Percentiles rank a stretch among this genome's conserved stretches.
Evolutionary conservation across 305 asterid genomes (phyloP).

Genomic region (Ilex paraguariensis): DNA sequence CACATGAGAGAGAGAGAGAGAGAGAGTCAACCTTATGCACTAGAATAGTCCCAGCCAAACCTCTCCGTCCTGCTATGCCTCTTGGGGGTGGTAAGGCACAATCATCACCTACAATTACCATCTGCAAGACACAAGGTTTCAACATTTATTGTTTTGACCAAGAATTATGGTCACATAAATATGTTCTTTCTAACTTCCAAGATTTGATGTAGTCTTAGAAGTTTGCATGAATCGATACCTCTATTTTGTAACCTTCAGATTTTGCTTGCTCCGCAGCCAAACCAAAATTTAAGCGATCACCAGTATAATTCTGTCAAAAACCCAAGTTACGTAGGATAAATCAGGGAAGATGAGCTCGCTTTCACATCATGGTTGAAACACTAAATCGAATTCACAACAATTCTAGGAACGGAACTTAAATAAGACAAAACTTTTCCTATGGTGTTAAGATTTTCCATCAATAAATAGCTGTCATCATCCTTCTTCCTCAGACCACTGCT

Average conservation of each 20-base stretch:
- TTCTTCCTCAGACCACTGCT: too few species aligned
- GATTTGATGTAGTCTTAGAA: not conserved
- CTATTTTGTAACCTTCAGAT: conserved; percentile 94
- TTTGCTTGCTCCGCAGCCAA: conserved; percentile 98
- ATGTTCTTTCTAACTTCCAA: not conserved
- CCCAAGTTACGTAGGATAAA: conserved; percentile 1
- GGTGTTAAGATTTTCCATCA: too few species aligned
- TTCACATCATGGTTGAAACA: not conserved
- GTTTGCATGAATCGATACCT: conserved; percentile 42
- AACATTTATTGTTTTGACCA: not conserved
- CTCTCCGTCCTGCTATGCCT: conserved; percentile 99
- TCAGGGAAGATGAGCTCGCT: not conserved
- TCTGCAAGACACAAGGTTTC: conserved; percentile 40
- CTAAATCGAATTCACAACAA: not conserved
- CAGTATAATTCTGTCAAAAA: conserved; percentile 79
- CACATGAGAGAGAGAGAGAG: too few species aligned
- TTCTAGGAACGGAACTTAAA: too few species aligned
- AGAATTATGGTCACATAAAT: too few species aligned
- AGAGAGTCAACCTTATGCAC: conserved; percentile 75
- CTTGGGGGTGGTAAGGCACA: conserved; percentile 99
- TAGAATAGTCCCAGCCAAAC: conserved; percentile 95
- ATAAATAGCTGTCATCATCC: too few species aligned
- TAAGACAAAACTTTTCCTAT: too few species aligned
- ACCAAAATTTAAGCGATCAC: conserved; percentile 95
- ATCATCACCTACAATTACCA: conserved; percentile 98